phyloP scores from a whole-genome alignment of 1,284 basidiomycete genomes.

The Sporisorium iseilematis-ciliati region DNA sequence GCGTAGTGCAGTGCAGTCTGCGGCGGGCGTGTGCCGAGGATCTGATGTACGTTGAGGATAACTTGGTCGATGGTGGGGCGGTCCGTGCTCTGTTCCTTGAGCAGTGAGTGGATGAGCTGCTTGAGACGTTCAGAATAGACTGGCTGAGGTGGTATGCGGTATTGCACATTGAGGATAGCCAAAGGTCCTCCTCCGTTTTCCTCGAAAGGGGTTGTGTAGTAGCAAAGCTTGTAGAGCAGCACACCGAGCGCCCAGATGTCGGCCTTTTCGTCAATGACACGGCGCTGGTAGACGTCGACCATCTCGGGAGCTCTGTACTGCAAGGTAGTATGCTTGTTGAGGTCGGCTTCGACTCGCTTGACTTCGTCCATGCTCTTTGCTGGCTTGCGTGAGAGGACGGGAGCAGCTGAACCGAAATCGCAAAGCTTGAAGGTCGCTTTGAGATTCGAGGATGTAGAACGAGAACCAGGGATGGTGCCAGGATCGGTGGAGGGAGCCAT shows the following conservation, averaged over 20 bases:
- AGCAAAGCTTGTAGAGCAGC: constrained; percentile 86
- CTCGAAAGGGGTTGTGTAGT: constrained; percentile 95
- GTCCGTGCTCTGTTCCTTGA: constrained; percentile 59
- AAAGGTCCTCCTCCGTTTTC: constrained; percentile 84
- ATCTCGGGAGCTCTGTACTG: constrained; percentile 98
- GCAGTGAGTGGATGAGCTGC: constrained; percentile 77
- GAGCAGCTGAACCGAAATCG: constrained; percentile 94
- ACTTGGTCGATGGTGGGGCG: constrained; percentile 62
- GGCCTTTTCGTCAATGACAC: constrained; percentile 89
- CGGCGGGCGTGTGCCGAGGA: constrained; percentile 56
- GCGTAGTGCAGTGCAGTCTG: constrained; percentile 53
- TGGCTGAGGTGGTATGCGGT: constrained; percentile 78
- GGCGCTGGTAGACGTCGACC: constrained; percentile 88
- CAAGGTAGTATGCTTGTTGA: constrained; percentile 93
- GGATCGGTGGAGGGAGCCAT: constrained; percentile 70
- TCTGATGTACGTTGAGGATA: constrained; percentile 54
- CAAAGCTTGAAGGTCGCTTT: constrained; percentile 85
- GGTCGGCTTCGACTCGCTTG: constrained; percentile 85
- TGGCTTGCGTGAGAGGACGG: constrained; percentile 66
- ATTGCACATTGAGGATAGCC: constrained; percentile 96
- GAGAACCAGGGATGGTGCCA: constrained; percentile 38
- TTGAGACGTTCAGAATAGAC: constrained; percentile 90
- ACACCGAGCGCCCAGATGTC: constrained; percentile 84
- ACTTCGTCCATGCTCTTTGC: constrained; percentile 72
- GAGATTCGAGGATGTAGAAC: constrained; percentile 73